A percentile compares a stretch with the other conserved stretches of the same genome.
These are phyloP conservation scores for Trametes meyenii DNA, from an alignment of 768 basidiomycete genomes.

Conservation along the genomic window DNA sequence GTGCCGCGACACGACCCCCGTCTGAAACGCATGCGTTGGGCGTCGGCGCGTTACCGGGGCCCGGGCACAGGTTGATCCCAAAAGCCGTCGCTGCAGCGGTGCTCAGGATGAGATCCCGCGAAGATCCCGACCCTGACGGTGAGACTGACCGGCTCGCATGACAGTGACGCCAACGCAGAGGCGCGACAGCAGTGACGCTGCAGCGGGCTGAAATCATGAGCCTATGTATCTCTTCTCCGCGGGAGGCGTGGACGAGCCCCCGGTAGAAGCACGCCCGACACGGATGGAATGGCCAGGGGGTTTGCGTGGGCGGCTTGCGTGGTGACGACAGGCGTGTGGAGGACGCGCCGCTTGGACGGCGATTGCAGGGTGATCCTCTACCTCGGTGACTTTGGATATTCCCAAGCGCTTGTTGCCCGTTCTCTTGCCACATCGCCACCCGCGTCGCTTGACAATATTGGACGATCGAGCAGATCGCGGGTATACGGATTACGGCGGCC, in stretches of 20 bases:
- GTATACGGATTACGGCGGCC: neutral
- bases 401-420: neutral
- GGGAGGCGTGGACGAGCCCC: neutral
- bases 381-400: neutral
- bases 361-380: constrained; percentile 5
- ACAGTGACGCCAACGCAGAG: constrained; percentile 4
- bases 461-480: neutral
- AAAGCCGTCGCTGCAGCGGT: neutral
- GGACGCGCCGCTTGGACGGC: constrained; percentile 10
- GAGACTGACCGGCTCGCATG: neutral
- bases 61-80: neutral
- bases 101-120: neutral
- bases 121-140: neutral
- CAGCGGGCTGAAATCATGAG: neutral
- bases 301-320: neutral
- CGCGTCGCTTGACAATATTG: neutral
- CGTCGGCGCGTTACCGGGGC: no score
- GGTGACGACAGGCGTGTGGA: neutral
- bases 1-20: no score
- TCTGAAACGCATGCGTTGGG: no score
- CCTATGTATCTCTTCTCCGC: neutral
- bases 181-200: constrained; percentile 3
- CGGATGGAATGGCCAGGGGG: neutral
- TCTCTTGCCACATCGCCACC: neutral
- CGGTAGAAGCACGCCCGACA: no score